Evolutionary conservation across 2,329 filamentous ascomycete genomes (phyloP).

Genomic region (Curvularia hawaiiensis): DNA sequence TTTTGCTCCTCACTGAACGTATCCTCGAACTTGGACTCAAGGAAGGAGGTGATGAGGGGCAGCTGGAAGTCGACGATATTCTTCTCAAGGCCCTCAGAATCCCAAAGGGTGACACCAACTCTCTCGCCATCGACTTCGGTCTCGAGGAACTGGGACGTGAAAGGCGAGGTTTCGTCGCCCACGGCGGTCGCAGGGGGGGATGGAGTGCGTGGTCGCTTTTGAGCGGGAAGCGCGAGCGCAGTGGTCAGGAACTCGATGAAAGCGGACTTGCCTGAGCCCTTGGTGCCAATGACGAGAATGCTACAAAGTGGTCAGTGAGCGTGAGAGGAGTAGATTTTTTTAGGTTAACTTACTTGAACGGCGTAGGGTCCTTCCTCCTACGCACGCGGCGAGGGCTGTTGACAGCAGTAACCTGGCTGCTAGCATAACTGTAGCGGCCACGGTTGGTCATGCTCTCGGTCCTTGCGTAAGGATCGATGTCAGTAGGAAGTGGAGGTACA

Average conservation of each 20-base stretch:
- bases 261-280: constrained; percentile 90
- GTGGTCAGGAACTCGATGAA: constrained; percentile 95
- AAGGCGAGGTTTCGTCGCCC: constrained; percentile 57
- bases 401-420: constrained; percentile 85
- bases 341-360: constrained; percentile 82
- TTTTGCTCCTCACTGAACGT: constrained; percentile 98
- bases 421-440: constrained; percentile 94
- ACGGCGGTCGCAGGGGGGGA: constrained; percentile 54
- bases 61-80: constrained; percentile 94
- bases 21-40: constrained; percentile 98
- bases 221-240: constrained; percentile 79
- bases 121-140: constrained; percentile 93
- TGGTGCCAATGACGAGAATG: constrained; percentile 86
- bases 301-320: constrained; percentile 54
- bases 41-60: constrained; percentile 85
- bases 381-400: constrained; percentile 90
- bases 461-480: constrained; percentile 77
- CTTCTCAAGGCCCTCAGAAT: constrained; percentile 93
- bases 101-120: constrained; percentile 92
- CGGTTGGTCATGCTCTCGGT: constrained; percentile 97
- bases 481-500: constrained; percentile 52
- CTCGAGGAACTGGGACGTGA: constrained; percentile 88
- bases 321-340: background rate
- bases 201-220: constrained; percentile 65
- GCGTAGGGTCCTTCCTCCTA: constrained; percentile 94